Evolutionary conservation across 306 rosid species (phyloP).

Genomic region (Benincasa hispida): DNA sequence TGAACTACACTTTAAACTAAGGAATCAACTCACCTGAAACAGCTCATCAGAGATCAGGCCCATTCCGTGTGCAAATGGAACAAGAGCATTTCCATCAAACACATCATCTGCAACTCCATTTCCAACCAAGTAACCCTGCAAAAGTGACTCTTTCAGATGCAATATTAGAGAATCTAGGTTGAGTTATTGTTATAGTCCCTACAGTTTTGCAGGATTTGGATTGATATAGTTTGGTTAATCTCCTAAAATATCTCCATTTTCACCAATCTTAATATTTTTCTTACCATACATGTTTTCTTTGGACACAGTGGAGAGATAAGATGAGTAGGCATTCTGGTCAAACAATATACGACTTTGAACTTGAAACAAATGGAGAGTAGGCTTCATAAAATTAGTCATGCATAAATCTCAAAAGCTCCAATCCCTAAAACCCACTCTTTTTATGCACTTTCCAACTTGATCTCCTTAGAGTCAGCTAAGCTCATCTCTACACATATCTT

Average conservation of each 20-base stretch:
- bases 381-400: neutral
- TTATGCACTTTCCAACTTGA: neutral
- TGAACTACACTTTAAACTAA: constrained; percentile 2
- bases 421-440: neutral
- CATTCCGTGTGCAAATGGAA: constrained; percentile 95
- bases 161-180: neutral
- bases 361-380: neutral
- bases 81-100: constrained; percentile 84
- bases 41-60: constrained; percentile 80
- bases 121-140: constrained; percentile 89
- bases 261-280: neutral
- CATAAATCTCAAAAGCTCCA: neutral
- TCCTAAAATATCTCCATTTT: neutral
- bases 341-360: neutral
- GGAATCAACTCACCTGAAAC: constrained; percentile 41
- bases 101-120: constrained; percentile 76
- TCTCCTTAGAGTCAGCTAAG: neutral
- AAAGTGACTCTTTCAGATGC: constrained; percentile 2
- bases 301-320: neutral
- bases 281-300: neutral
- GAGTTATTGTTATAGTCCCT: neutral
- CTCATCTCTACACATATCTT: neutral
- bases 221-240: neutral
- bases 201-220: neutral
- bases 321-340: neutral